phyloP scores from a whole-genome alignment of 2,329 filamentous ascomycete species.

The Graphiopsis chlorocephala region DNA sequence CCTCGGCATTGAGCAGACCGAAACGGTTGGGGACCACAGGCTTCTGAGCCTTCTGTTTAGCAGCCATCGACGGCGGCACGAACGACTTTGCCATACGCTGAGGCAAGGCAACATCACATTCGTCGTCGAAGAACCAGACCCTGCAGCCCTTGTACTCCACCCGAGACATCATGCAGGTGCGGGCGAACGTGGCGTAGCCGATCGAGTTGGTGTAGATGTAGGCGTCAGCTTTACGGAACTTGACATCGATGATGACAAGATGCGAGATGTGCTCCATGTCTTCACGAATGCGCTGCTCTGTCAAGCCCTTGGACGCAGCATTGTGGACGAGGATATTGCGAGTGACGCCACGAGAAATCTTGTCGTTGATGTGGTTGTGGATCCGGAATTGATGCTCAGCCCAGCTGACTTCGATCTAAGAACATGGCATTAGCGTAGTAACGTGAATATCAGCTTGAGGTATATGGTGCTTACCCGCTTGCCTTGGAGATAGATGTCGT shows the following conservation, averaged over 20 bases:
- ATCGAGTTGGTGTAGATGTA: slow-evolving; percentile 76
- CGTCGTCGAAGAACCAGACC: slow-evolving; percentile 70
- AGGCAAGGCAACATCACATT: slow-evolving; percentile 63
- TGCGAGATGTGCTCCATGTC: slow-evolving; percentile 83
- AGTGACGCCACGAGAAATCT: slow-evolving; percentile 64
- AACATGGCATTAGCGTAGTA: neutral
- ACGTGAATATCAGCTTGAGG: neutral
- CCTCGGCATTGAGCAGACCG: slow-evolving; percentile 41
- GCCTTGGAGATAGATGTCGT: slow-evolving; percentile 66
- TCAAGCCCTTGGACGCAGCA: slow-evolving; percentile 51
- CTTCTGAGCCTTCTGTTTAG: slow-evolving; percentile 37
- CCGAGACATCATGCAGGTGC: slow-evolving; percentile 70
- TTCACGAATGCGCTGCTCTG: slow-evolving; percentile 62
- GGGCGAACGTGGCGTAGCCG: slow-evolving; percentile 70
- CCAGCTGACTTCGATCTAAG: slow-evolving; percentile 68
- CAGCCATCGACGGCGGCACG: slow-evolving; percentile 28
- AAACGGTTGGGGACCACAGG: slow-evolving; percentile 59
- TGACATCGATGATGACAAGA: slow-evolving; percentile 65
- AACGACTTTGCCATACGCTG: slow-evolving; percentile 28
- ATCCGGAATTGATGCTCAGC: slow-evolving; percentile 68
- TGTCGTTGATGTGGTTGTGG: slow-evolving; percentile 60
- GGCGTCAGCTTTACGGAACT: slow-evolving; percentile 58
- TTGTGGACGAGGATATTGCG: slow-evolving; percentile 70
- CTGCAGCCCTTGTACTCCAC: slow-evolving; percentile 67
- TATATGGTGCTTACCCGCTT: slow-evolving; percentile 56